Conservation (phyloP, 1,139 yeast genomes). For the Hansenula sp. region DNA sequence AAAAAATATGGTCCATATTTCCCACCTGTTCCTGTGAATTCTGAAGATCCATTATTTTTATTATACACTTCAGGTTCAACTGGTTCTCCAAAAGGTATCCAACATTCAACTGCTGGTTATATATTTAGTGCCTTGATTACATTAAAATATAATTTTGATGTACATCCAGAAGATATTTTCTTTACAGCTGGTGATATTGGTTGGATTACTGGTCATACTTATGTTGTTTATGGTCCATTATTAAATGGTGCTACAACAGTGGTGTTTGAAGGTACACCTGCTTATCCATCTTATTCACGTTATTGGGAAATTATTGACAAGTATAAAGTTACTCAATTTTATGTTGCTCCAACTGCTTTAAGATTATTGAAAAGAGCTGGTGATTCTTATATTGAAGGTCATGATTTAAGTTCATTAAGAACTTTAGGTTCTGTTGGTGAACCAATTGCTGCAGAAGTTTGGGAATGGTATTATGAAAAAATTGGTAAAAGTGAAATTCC, state of each 20-base stretch:
- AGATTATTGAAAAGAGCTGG: conserved; percentile 84
- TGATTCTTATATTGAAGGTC: conserved; percentile 56
- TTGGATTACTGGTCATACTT: conserved; percentile 87
- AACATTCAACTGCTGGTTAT: conserved; percentile 80
- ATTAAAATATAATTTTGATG: conserved; percentile 72
- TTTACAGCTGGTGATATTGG: conserved; percentile 89
- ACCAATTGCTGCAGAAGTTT: conserved; percentile 88
- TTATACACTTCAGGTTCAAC: conserved; percentile 96
- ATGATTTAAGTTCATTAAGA: conserved; percentile 62
- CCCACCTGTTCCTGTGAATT: conserved; percentile 81
- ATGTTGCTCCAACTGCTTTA: conserved; percentile 88
- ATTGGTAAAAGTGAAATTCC: conserved; percentile 75
- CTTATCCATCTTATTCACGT: conserved; percentile 74
- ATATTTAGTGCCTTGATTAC: conserved; percentile 66
- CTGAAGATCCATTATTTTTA: conserved; percentile 92
- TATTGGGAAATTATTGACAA: conserved; percentile 81
- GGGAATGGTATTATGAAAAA: conserved; percentile 87
- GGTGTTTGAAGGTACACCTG: conserved; percentile 84
- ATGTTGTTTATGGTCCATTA: conserved; percentile 78
- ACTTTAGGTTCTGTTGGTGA: conserved; percentile 87
- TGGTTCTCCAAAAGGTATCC: conserved; percentile 97
- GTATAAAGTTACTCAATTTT: conserved; percentile 76
- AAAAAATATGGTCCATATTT: conserved; percentile 71
- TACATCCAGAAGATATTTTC: conserved; percentile 64
- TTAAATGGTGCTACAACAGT: conserved; percentile 76